These are phyloP conservation scores for Tolypocladium ovalisporum DNA, from an alignment of 2,329 filamentous ascomycete species.

Conservation along the genomic window DNA sequence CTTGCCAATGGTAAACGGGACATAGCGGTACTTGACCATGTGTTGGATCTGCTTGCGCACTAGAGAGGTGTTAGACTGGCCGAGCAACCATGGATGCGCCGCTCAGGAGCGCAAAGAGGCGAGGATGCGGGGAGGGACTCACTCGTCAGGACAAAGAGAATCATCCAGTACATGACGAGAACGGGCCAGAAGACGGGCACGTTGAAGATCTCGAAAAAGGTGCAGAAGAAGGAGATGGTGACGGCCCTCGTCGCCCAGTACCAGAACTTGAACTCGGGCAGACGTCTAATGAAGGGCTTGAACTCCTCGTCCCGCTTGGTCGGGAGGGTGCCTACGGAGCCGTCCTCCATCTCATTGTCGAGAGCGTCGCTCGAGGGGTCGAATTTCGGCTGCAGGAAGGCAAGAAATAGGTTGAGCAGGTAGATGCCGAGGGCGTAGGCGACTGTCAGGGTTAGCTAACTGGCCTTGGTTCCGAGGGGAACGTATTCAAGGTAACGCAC, in stretches of 20 bases:
- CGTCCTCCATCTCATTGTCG: constrained; percentile 95
- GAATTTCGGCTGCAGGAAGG: constrained; percentile 97
- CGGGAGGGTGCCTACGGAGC: constrained; percentile 68
- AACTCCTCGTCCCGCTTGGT: constrained; percentile 98
- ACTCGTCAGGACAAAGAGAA: constrained; percentile 93
- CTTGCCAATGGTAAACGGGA: constrained; percentile 89
- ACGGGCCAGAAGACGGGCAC: constrained; percentile 99
- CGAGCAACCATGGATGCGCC: neutral
- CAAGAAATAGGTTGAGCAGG: constrained; percentile 96
- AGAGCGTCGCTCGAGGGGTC: constrained; percentile 85
- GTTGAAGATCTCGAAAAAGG: constrained; percentile 90
- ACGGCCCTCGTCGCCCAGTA: constrained; percentile 87
- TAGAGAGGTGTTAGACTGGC: constrained; percentile 23
- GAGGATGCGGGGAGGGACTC: constrained; percentile 27
- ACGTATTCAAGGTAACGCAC: constrained; percentile 33
- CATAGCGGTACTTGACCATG: constrained; percentile 99
- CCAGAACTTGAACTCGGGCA: constrained; percentile 99
- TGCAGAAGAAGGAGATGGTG: constrained; percentile 72
- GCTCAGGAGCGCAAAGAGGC: neutral
- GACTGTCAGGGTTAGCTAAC: constrained; percentile 42
- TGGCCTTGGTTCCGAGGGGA: too few species aligned
- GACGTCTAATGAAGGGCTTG: constrained; percentile 86
- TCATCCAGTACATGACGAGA: constrained; percentile 96
- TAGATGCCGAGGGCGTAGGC: constrained; percentile 98
- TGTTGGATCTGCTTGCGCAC: constrained; percentile 99